Percentiles rank a stretch among this genome's conserved stretches.
phyloP scores from a whole-genome alignment of 1,284 basidiomycete genomes.

The Tranzscheliella williamsii region DNA sequence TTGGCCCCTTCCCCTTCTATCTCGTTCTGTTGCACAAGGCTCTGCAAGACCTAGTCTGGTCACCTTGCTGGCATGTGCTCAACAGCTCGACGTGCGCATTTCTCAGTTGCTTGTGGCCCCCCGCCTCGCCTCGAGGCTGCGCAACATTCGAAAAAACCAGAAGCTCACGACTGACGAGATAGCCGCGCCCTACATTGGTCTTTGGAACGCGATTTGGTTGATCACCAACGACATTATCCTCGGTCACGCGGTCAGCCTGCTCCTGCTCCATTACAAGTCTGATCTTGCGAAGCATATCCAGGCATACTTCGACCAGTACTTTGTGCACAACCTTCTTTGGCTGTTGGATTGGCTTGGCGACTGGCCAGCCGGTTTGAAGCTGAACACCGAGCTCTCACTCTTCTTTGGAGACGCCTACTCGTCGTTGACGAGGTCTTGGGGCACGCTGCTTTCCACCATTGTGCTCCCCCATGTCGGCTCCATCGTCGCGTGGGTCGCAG shows the following conservation, averaged over 20 bases:
- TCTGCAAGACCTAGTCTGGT: constrained; percentile 2
- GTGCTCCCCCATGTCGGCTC: constrained; percentile 7
- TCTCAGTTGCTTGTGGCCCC: constrained; percentile 62
- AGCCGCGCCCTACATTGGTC: constrained; percentile 65
- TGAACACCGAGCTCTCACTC: constrained; percentile 86
- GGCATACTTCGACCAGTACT: constrained; percentile 2
- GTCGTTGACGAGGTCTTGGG: constrained; percentile 53
- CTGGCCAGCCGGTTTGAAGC: constrained; percentile 94
- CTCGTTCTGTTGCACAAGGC: background rate
- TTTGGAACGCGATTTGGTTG: constrained; percentile 89
- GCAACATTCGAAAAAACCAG: constrained; percentile 6
- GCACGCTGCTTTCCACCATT: constrained; percentile 7
- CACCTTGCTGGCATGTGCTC: constrained; percentile 44
- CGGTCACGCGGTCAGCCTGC: constrained; percentile 70
- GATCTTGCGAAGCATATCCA: constrained; percentile 3
- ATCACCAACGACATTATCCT: constrained; percentile 86
- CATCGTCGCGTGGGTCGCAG: constrained; percentile 65
- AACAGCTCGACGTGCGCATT: constrained; percentile 61
- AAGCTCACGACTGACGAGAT: constrained; percentile 16
- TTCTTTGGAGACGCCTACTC: constrained; percentile 77
- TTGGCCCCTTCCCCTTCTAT: background rate
- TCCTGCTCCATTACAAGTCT: constrained; percentile 23
- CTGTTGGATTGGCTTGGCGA: constrained; percentile 80
- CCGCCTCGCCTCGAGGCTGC: constrained; percentile 19
- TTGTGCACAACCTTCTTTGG: constrained; percentile 14